Evolutionary conservation across 78 protist genomes (phyloP).

Genomic region (Polysphondylium violaceum): DNA sequence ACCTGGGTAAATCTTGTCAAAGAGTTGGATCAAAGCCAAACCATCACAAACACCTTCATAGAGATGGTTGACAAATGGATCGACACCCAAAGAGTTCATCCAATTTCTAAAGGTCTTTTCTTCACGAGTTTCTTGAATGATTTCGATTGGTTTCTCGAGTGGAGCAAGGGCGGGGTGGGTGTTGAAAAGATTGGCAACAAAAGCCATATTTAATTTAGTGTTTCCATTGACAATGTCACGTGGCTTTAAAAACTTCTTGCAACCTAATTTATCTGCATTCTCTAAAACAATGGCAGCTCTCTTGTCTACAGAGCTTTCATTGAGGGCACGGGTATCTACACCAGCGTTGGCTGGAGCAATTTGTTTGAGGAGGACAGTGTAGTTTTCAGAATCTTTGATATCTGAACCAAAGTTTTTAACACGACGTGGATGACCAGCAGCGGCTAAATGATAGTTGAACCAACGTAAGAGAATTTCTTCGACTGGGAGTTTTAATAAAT

Average conservation of each 20-base stretch:
- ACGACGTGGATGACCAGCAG: slow-evolving; percentile 90
- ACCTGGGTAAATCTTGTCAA: slow-evolving; percentile 95
- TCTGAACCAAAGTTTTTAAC: slow-evolving; percentile 93
- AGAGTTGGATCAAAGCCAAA: slow-evolving; percentile 87
- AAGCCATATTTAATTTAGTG: slow-evolving; percentile 94
- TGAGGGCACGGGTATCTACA: slow-evolving; percentile 80
- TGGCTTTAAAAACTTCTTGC: slow-evolving; percentile 89
- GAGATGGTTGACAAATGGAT: slow-evolving; percentile 88
- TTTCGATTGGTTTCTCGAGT: slow-evolving; percentile 63
- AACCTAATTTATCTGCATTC: slow-evolving; percentile 93
- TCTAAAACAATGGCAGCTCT: slow-evolving; percentile 92
- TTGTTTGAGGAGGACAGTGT: slow-evolving; percentile 94
- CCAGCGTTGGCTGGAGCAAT: slow-evolving; percentile 85
- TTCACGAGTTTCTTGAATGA: slow-evolving; percentile 94
- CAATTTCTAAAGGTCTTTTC: slow-evolving; percentile 94
- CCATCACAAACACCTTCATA: slow-evolving; percentile 94
- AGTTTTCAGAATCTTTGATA: slow-evolving; percentile 85
- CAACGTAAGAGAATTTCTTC: slow-evolving; percentile 95
- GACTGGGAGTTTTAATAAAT: slow-evolving; percentile 90
- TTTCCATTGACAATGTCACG: slow-evolving; percentile 91
- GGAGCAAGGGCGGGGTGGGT: slow-evolving; percentile 90
- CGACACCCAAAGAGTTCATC: slow-evolving; percentile 96
- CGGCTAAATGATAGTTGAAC: slow-evolving; percentile 95
- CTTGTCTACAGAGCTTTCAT: slow-evolving; percentile 42
- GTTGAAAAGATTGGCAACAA: slow-evolving; percentile 97